phyloP scores from a whole-genome alignment of 2,329 filamentous ascomycete species.

The Sphaceloma murrayae region DNA sequence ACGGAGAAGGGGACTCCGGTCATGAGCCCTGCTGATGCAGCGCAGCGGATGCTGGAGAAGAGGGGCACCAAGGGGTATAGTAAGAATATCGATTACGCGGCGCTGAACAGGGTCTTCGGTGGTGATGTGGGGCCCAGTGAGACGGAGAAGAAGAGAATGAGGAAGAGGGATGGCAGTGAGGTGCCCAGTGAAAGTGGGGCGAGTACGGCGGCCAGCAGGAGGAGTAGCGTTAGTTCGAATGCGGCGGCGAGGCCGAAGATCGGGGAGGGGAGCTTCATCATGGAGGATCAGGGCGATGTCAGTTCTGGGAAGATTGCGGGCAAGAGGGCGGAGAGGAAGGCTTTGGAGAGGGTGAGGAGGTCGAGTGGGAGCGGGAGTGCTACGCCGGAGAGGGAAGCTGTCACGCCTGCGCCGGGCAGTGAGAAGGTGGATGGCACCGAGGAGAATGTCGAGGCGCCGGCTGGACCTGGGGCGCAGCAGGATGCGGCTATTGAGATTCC shows the following conservation, averaged over 20 bases:
- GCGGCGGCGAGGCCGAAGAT: conserved; percentile 18
- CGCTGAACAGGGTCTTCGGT: conserved; percentile 34
- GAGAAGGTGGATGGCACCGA: background rate
- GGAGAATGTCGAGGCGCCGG: background rate
- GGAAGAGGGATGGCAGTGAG: conserved; percentile 16
- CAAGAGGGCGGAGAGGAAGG: conserved; percentile 12
- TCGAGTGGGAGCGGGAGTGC: background rate
- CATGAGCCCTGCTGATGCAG: conserved; percentile 37
- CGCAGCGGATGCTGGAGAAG: conserved; percentile 38
- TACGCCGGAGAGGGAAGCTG: background rate
- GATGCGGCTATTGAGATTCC: conserved; percentile 10
- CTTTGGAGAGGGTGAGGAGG: conserved; percentile 15
- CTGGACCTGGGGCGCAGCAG: background rate
- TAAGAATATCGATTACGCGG: conserved; percentile 40
- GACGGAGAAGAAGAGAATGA: conserved; percentile 12
- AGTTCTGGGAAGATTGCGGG: conserved; percentile 13
- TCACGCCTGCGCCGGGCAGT: background rate
- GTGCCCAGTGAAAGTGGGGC: conserved; percentile 10
- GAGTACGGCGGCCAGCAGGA: conserved; percentile 2
- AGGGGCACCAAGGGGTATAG: conserved; percentile 32
- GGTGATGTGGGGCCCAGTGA: conserved; percentile 19
- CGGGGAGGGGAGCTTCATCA: conserved; percentile 18
- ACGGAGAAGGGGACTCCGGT: conserved; percentile 28
- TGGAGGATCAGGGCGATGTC: conserved; percentile 13
- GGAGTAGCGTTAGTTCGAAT: conserved; percentile 11